Conservation (phyloP, 1,139 yeast genomes). For the Barnettozyma hawaiiensis region DNA sequence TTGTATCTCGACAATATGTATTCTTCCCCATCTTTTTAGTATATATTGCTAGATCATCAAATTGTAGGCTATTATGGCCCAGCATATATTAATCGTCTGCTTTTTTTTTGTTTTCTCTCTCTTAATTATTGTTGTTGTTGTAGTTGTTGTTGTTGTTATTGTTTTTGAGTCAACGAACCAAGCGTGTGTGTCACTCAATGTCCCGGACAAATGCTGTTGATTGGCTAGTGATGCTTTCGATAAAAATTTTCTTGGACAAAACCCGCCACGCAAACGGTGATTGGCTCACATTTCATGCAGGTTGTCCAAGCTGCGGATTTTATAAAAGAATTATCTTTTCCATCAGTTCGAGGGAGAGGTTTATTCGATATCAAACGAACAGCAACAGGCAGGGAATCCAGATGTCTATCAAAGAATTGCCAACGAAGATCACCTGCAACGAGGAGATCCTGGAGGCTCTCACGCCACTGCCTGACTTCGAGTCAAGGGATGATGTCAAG, state of each 20-base stretch:
- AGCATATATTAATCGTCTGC: no score
- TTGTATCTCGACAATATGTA: no score
- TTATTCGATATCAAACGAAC: neutral
- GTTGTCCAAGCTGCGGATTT: neutral
- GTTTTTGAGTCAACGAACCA: neutral
- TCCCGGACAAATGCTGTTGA: conserved; percentile 10
- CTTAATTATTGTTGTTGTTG: no score
- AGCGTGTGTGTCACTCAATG: conserved; percentile 5
- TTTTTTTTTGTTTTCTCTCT: no score
- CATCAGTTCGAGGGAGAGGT: conserved; percentile 7
- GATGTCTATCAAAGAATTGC: neutral
- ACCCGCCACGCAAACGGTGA: neutral
- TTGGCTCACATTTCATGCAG: conserved; percentile 4
- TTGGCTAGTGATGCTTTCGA: conserved; percentile 24
- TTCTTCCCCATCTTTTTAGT: no score
- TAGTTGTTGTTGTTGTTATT: neutral
- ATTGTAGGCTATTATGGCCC: no score
- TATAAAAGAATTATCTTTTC: conserved; percentile 13
- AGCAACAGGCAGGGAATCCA: no score
- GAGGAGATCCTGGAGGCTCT: conserved; percentile 23
- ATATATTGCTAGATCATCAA: no score
- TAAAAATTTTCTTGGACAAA: conserved; percentile 16
- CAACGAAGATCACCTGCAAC: conserved; percentile 18
- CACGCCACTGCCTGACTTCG: conserved; percentile 36
- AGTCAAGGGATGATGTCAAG: conserved; percentile 47